Evolutionary conservation across 2,329 filamentous ascomycete species (phyloP), one percentile per base, ranked within the genome.

Genomic region (Beauveria sp.): DNA sequence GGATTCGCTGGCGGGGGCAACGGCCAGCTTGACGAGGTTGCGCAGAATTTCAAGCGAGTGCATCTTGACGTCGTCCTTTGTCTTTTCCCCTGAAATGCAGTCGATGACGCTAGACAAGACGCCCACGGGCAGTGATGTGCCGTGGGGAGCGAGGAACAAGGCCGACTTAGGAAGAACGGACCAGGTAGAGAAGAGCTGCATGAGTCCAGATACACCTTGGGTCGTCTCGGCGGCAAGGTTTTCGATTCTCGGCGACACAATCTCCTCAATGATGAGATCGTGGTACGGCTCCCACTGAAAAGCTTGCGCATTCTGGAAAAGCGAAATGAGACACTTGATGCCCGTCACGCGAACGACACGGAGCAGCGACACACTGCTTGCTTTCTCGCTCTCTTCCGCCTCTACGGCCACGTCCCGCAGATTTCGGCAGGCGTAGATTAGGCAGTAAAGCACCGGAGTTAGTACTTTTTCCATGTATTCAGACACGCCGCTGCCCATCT

Each of bases 181-280:
- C 90, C 93, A 96, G 1, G 89, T 89, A 3, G 85, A 86, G 64
- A 99, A 85, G 5, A 99, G 79, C 64, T 88, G 87, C 63, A 97
- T 81, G 46, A 92, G 83, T 18, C 88, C 90, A 3, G 94, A 97
- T 8, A 97, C 80, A 16, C 91, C 91, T 70, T 99, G 92, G 0
- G 91, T 89, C 48, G 91, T 96, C 75, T 99, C 94, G 5, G 84
- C 79, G 0, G 92, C 85, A 59, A 99, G 84, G 61, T 89, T 90
- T 2, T 88, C 83, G 20, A 97, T 78, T 65, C 91, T 84, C 20
- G 91, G 91, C 56, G 84, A 85, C 51, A 99, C 80, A 28, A 96
- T 77, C 69, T 96, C 87, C 30, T 83, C 77, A 58, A 94, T 84
- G 56, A 97, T 87, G 0, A 83, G 73, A 9, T 83, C 79, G 43